A percentile compares a stretch with the other conserved stretches of the same genome.
Conservation (phyloP, 2,329 filamentous ascomycete species). For the Arthrinium phaeospermum region DNA sequence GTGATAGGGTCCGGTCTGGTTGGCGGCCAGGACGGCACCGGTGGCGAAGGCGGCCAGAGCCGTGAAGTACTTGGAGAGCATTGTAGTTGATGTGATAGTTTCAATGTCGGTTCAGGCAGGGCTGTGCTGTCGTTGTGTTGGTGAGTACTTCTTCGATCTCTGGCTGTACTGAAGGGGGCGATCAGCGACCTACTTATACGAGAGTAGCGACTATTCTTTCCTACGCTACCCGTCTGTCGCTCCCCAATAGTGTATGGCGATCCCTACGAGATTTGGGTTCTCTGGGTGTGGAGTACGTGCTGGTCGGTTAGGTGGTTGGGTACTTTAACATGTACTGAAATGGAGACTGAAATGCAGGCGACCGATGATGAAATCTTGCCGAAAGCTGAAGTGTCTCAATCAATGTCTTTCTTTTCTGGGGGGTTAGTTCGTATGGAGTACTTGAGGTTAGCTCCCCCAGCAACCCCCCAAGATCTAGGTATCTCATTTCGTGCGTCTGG, state of each 20-base stretch:
- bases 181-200: background rate
- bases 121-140: background rate
- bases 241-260: background rate
- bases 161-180: background rate
- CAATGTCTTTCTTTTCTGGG: background rate
- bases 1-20: slow-evolving; percentile 31
- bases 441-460: background rate
- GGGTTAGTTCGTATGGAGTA: background rate
- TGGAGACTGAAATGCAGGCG: background rate
- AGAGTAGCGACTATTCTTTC: background rate
- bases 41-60: slow-evolving; percentile 28
- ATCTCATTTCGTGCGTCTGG: background rate
- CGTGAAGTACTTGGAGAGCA: slow-evolving; percentile 8
- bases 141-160: background rate
- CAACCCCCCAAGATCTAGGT: background rate
- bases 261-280: background rate
- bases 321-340: background rate
- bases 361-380: slow-evolving; percentile 6
- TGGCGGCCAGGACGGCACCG: slow-evolving; percentile 25
- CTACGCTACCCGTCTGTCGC: background rate
- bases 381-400: slow-evolving; percentile 13
- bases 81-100: background rate
- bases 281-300: background rate
- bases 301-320: background rate
- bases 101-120: too few species aligned